phyloP scores from a whole-genome alignment of 2,329 filamentous ascomycete species.

The Hirsutella thompsonii region DNA sequence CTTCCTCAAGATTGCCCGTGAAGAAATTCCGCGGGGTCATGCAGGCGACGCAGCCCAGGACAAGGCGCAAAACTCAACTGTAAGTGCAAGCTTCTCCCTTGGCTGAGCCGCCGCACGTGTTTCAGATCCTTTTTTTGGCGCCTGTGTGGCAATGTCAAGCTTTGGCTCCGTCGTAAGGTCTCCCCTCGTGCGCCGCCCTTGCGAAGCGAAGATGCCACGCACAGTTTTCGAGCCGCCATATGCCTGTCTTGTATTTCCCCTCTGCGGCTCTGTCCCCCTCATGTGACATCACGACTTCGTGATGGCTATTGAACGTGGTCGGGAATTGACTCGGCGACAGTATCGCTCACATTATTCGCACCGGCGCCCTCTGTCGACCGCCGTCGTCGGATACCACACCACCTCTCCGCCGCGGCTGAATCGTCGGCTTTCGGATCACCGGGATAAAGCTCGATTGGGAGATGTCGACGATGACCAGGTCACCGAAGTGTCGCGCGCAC shows the following conservation, averaged over 20 bases:
- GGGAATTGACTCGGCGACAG: slow-evolving; percentile 16
- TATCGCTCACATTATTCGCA: slow-evolving; percentile 33
- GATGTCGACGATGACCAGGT: slow-evolving; percentile 31
- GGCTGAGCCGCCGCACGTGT: neutral
- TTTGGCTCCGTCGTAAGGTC: neutral
- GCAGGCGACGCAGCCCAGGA: slow-evolving; percentile 19
- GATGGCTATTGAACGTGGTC: neutral
- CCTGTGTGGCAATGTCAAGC: neutral
- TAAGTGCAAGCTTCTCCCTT: slow-evolving; percentile 25
- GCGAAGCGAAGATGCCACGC: neutral
- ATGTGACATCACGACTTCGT: neutral
- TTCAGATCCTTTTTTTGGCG: neutral
- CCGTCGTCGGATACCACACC: slow-evolving; percentile 32
- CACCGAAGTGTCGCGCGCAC: slow-evolving; percentile 25
- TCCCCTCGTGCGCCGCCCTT: neutral
- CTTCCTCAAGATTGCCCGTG: slow-evolving; percentile 44
- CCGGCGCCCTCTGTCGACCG: slow-evolving; percentile 40
- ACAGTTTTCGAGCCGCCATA: neutral
- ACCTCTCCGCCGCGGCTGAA: slow-evolving; percentile 36
- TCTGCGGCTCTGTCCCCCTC: neutral
- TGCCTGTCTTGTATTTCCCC: neutral
- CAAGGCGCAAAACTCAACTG: slow-evolving; percentile 26
- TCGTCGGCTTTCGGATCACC: slow-evolving; percentile 45
- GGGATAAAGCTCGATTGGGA: slow-evolving; percentile 27
- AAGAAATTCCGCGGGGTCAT: slow-evolving; percentile 30